Evolutionary conservation across 164 flowering plant genomes (phyloP), one percentile per base, ranked within the genome.

Genomic region (Sedum album): DNA sequence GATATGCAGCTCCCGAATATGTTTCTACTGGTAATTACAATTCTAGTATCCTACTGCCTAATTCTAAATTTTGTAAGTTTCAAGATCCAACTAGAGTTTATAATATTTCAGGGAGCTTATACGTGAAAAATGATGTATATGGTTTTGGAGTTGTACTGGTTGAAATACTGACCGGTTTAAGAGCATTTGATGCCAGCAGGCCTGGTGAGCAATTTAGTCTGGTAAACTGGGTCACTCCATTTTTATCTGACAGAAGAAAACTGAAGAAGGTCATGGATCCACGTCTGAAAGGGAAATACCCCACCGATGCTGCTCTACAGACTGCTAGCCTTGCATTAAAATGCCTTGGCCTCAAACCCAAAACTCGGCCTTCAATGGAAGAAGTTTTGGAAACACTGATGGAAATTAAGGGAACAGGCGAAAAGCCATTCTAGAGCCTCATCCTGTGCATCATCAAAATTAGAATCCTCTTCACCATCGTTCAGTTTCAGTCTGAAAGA

Each of bases 1-100:
- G 98, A 1, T 92, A 92, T 78, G 98, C 93, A 49, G 98, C 98
- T 70, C 98, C 98, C 0, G 98, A 92, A 62, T 92, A 92, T 53
- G 86, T 92, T 4, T 84, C 95, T 9, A 90, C 98, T 73, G 97
- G 97, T 92, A 83, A 62, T 28, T 57, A 15, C 18, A 44, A 14
- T 15, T 13, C 17, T 15, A 30, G 15, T 10, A 44, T 44, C 11
- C 49, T 44, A 17, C 49, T 10, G 1, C 49, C 49, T 17, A 23
- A 4, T 23, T 51, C 10, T 1, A 51, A 6, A 6, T 51, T n/a
- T 51, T 23, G 23, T 23, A 5, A 5, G 7, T 5, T 6, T 6
- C 28, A 23, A 5, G 6, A 51, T 21, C 26, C 4, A 23, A 51
- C 26, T 6, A 11, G n/a, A 44, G 17, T 10, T 41, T 15, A 33